These are phyloP conservation scores for Aspergillus aculeatinus DNA, from an alignment of 2,329 filamentous ascomycete genomes.

Conservation along the genomic window DNA sequence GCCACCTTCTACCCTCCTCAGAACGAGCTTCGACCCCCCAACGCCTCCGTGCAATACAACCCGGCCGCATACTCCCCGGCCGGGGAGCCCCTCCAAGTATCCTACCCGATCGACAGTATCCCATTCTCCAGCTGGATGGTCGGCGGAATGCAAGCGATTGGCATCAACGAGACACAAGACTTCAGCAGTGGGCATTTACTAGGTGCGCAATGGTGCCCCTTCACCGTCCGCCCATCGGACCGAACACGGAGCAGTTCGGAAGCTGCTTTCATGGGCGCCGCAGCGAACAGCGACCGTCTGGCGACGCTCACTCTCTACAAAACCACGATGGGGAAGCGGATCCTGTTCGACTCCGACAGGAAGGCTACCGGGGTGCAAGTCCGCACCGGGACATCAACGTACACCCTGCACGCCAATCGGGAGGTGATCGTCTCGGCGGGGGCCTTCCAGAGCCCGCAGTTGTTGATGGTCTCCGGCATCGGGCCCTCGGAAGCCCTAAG, in stretches of 20 bases:
- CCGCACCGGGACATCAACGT: conserved; percentile 37
- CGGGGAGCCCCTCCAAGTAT: conserved; percentile 44
- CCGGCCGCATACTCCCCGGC: conserved; percentile 29
- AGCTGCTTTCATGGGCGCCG: conserved; percentile 36
- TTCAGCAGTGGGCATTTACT: conserved; percentile 47
- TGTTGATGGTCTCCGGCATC: conserved; percentile 52
- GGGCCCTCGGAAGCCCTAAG: conserved; percentile 41
- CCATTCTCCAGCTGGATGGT: conserved; percentile 41
- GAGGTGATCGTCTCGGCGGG: conserved; percentile 49
- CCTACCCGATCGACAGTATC: conserved; percentile 42
- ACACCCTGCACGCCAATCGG: conserved; percentile 48
- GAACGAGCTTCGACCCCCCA: conserved; percentile 13
- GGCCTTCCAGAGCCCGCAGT: conserved; percentile 42
- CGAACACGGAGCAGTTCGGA: conserved; percentile 52
- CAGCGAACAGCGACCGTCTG: background rate
- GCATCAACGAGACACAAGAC: conserved; percentile 38
- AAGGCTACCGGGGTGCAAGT: conserved; percentile 50
- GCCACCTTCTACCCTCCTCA: conserved; percentile 30
- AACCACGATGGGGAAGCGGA: conserved; percentile 45
- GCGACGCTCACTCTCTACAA: conserved; percentile 44
- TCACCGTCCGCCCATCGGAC: conserved; percentile 38
- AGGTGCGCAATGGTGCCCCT: conserved; percentile 51
- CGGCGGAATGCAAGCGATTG: conserved; percentile 41
- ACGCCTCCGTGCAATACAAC: conserved; percentile 26
- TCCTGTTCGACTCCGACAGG: conserved; percentile 52